Percentiles rank a stretch among this genome's conserved stretches.
Conservation (phyloP, 129 eudicot species). For the Tagetes patula region DNA sequence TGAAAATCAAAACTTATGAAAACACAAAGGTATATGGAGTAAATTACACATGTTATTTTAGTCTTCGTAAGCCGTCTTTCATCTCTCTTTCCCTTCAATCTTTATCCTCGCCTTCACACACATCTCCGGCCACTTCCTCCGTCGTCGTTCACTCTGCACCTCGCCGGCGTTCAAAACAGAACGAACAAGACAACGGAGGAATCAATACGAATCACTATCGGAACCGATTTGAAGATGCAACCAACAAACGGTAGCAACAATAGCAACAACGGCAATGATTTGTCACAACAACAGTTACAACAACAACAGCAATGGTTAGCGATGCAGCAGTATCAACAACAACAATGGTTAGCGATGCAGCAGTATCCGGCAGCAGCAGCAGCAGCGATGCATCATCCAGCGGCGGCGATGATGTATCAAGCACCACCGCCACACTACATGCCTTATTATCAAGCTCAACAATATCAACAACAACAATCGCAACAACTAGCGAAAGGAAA, state of each 20-base stretch:
- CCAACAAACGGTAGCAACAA: constrained; percentile 34
- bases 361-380: constrained; percentile 39
- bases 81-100: constrained; percentile 31
- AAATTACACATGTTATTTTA: constrained; percentile 30
- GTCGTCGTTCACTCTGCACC: constrained; percentile 21
- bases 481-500: constrained; percentile 31
- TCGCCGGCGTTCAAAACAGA: background rate
- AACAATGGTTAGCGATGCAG: constrained; percentile 50
- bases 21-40: background rate
- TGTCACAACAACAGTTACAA: constrained; percentile 41
- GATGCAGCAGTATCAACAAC: constrained; percentile 50
- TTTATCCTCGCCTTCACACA: constrained; percentile 26
- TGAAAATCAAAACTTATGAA: background rate
- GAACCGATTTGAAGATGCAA: constrained; percentile 30
- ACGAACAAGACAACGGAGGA: background rate
- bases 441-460: constrained; percentile 52
- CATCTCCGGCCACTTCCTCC: constrained; percentile 33
- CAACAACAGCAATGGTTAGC: constrained; percentile 47
- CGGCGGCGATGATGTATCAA: constrained; percentile 50
- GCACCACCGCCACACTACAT: constrained; percentile 45
- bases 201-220: background rate
- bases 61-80: constrained; percentile 51
- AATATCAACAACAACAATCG: constrained; percentile 25
- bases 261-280: constrained; percentile 27
- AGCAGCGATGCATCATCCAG: constrained; percentile 47